Evolutionary conservation across 2,329 filamentous ascomycete species (phyloP), one percentile per base, ranked within the genome.

Genomic region (Ampelomyces quisqualis): DNA sequence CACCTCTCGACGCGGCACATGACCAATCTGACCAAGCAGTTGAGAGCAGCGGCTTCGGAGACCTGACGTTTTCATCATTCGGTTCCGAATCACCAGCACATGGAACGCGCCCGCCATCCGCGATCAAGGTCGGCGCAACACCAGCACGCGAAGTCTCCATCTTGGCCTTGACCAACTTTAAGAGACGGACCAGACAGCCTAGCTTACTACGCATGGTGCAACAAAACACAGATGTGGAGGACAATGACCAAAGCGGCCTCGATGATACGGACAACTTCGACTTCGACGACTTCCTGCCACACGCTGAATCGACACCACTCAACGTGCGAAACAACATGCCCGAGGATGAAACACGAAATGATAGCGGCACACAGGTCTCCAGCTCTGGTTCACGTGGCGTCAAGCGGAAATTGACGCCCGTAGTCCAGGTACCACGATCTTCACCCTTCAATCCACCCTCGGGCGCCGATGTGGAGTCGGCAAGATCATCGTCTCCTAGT

Each of bases 231-330:
- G 63, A 70, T 38, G 67, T 72, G 8, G 71, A 78, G 15, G 75
- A 78, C 21, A 67, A 70, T 13, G 23, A 70, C 64, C 3, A 71
- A 64, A 35, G 68, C 67, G 40, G 74, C 67, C 49, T 78, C 67
- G 54, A 78, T 65, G 34, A 73, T 62, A 56, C 58, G 11, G 57
- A 51, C 32, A 57, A 63, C 15, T 52, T 64, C n/a, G 60, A 64
- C 34, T 55, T 64, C 13, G 61, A 65, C 32, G 60, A 64, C 51
- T 84, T 80, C 57, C 76, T 72, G 36, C 84, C 77, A 0, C 82
- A 86, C 41, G 82, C 81, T 19, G 82, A 86, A 67, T 84, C 82
- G 11, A 88, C 85, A 5, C 84, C 84, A 3, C 57, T 85, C 18
- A 77, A 80, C 43, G 67, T 76, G 14, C 49, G 53, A 13, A 62